Base-by-base conservation (phyloP, 2,329 filamentous ascomycete species). In the Pseudogymnoascus sp. region DNA sequence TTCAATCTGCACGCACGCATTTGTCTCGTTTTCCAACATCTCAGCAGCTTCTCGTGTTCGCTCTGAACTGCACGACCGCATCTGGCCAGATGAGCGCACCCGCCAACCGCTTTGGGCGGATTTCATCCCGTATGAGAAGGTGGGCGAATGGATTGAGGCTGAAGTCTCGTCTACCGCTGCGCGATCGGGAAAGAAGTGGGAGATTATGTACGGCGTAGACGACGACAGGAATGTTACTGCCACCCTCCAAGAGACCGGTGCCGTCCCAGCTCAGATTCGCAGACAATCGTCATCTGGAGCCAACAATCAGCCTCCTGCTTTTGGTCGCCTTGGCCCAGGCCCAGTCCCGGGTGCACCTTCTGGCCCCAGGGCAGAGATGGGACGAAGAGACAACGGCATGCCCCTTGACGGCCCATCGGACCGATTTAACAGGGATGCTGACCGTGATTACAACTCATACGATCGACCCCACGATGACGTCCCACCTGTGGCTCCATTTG, bases 11-110 rank as follows among this genome's bases (percentile, higher is more conserved):
- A 95, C 92, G 0, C 94, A 99, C 72, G 91, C 91, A 7, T 89
- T 97, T 70, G 88, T 87, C 37, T 77, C 83, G 22, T 93, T 97
- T 71, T 77, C 78, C 47, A 87, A 80, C 50, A 77, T 85, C 8
- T 78, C 85, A 2, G 86, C 88, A 3, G 94, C 94, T 3, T 85
- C 87, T 0, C 83, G 90, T 20, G 91, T 90, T 7, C 88, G 93
- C 57, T 81, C 84, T 8, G 82, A 82, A 2, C 78, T 97, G 2
- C 93, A 99, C 73, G 83, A 85, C 62, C 82, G 82, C 20, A 82
- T 91, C 36, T 97, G 92, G 90, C 93, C 93, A 0, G 84, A 91
- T 62, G 93, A 97, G 75, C 85, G 87, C 62, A 89, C 87, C 66
- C 83, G 94, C 33, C 95, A 94, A 72, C 81, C 86, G 0, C 80